phyloP scores from a whole-genome alignment of 2,329 filamentous ascomycete genomes.

The Pleomassaria siparia region DNA sequence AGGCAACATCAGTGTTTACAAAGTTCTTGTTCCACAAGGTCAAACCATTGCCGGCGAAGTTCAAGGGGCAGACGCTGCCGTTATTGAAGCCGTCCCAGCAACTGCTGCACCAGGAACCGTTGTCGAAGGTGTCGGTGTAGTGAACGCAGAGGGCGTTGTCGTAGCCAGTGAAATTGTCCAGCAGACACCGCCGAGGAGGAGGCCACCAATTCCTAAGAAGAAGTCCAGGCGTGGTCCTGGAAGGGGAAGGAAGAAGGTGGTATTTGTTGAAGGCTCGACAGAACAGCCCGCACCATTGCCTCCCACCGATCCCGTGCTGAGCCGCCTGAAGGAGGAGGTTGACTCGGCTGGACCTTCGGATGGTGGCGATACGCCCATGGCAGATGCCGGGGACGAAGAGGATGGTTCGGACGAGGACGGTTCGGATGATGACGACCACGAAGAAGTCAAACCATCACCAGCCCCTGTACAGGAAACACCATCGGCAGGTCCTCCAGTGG shows the following conservation, averaged over 20 bases:
- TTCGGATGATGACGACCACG: constrained; percentile 49
- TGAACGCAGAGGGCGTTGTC: constrained; percentile 62
- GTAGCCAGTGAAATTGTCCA: constrained; percentile 51
- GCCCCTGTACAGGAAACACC: constrained; percentile 33
- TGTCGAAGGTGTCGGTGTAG: constrained; percentile 61
- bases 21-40: constrained; percentile 78
- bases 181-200: constrained; percentile 58
- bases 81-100: constrained; percentile 47
- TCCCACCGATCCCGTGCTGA: constrained; percentile 28
- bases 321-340: constrained; percentile 43
- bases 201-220: constrained; percentile 75
- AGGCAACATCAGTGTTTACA: constrained; percentile 81
- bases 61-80: constrained; percentile 56
- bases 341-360: constrained; percentile 41
- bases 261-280: constrained; percentile 54
- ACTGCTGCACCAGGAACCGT: constrained; percentile 61
- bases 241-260: constrained; percentile 75
- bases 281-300: constrained; percentile 31
- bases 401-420: constrained; percentile 53
- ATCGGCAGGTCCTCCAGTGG: constrained; percentile 10
- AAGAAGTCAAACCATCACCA: constrained; percentile 49
- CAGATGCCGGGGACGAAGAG: constrained; percentile 49
- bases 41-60: constrained; percentile 82
- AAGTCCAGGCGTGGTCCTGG: constrained; percentile 76
- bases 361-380: constrained; percentile 42